Evolutionary conservation across 1,139 yeast species (phyloP).

Genomic region (Saccharomyces hybrid): DNA sequence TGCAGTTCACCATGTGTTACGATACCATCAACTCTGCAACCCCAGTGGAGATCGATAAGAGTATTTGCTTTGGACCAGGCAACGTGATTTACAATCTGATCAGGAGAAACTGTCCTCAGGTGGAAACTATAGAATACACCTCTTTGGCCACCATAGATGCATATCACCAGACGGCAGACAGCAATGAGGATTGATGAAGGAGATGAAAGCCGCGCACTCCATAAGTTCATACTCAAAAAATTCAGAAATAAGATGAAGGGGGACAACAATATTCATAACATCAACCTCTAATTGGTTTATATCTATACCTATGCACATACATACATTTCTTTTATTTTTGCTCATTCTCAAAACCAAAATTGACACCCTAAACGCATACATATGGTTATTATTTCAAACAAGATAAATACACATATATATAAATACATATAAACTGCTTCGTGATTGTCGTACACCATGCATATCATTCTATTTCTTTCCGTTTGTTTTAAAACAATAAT

Average conservation of each 20-base stretch:
- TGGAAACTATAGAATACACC: conserved; percentile 21
- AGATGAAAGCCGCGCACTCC: neutral
- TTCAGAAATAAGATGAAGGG: neutral
- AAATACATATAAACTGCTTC: no score
- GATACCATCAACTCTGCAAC: conserved; percentile 20
- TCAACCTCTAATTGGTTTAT: neutral
- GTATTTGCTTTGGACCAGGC: conserved; percentile 30
- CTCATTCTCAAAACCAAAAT: neutral
- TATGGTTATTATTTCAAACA: neutral
- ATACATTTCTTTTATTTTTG: neutral
- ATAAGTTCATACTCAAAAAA: no score
- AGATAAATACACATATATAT: neutral
- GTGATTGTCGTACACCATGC: no score
- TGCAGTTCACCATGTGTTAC: conserved; percentile 30
- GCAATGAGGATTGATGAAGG: neutral
- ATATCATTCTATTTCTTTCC: no score
- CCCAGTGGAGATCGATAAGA: conserved; percentile 10
- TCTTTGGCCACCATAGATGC: conserved; percentile 23
- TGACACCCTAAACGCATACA: neutral
- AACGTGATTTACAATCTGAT: conserved; percentile 25
- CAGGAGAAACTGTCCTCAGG: conserved; percentile 22
- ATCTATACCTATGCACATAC: neutral
- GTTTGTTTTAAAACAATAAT: neutral
- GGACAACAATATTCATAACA: no score
- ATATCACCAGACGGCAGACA: conserved; percentile 8